Evolutionary conservation across 768 basidiomycete species (phyloP), one percentile per base, ranked within the genome.

Genomic region (Epithele typhae): DNA sequence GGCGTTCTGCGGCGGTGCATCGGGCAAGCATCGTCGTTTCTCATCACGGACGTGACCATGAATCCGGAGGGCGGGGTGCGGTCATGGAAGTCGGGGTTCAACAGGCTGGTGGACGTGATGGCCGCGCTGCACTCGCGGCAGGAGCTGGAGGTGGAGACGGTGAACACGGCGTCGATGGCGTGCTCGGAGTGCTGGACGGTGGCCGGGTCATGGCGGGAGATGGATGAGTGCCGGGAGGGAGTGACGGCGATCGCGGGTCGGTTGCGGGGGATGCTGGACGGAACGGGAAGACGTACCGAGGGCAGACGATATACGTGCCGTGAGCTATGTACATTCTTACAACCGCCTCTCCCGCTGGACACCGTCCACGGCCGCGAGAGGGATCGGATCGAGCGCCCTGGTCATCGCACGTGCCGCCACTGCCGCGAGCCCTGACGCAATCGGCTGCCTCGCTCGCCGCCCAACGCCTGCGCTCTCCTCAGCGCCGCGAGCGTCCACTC

Each of bases 111-210:
- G 23, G 88, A 91, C 54, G 69, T 90, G 42, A 68, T 87, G 40
- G 72, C 84, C 40, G 83, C 77, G n/a, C 74, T 92, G 25, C 84
- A 92, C 57, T 64, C 68, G 24, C 71, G 77, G 43, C 69, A 72
- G 19, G 84, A 87, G 52, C 74, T 91, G 34, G 84, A 90, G 54
- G 68, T 85, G n/a, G 85, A 84, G 53, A 90, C 89, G 5, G 62
- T 91, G 35, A 81, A 79, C 57, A 79, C 76, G 34, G 85, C 85
- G 6, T 81, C 81, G 40, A 77, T 73, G 57, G 71, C 77, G 12
- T 88, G 87, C 56, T 85, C 84, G 15, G 89, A 92, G 60, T 88
- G 87, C 61, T 92, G 88, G 88, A 79, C 73, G 14, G 77, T 80
- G 2, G 78, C 81, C 0, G 79, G 77, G 0, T 76, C 78, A 17